Evolutionary conservation across 306 rosid genomes (phyloP), one percentile per base, ranked within the genome.

Genomic region (Lathyrus tuberosus): DNA sequence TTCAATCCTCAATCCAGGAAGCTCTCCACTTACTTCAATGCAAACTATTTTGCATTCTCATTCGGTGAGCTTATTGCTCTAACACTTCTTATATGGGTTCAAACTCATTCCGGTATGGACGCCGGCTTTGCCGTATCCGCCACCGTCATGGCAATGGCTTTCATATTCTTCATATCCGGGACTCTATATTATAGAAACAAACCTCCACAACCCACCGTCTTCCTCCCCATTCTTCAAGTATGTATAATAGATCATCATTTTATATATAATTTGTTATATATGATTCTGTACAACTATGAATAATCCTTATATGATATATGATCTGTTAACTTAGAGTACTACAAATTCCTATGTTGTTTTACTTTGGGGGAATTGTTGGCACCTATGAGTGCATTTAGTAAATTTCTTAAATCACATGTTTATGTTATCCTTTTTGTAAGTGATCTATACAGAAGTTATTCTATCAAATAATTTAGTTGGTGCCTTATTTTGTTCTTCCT

Each of bases 61-160:
- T 10, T 89, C 43, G 99, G 99, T 4, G 88, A 95, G 48, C 95
- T 95, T 54, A 26, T 95, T 24, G 96, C 97, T 38, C 88, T 95
- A 4, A 95, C 97, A 3, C 22, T 91, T 74, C 87, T 95, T 49
- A 89, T 95, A 37, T 95, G 96, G 96, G 83, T 95, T 71, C 99
- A 95, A 84, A 95, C 99, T 70, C 99, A 91, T 43, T 95, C 99
- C 2, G 99, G 99, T 1, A 95, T 95, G 99, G 99, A 95, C 40
- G 87, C 85, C 0, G 99, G 99, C 8, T 95, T 95, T 64, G 99
- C 96, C 0, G 87, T 95, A 54, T 95, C 99, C 0, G 97, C 99
- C 0, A 97, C 92, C 15, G 92, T 62, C 31, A 95, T 95, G 99
- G 92, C 99, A 0, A 17, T 95, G 76, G 99, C 89, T n/a, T n/a